These are phyloP conservation scores for Neurospora sublineolata DNA, from an alignment of 495 filamentous ascomycete genomes.

Conservation along the genomic window DNA sequence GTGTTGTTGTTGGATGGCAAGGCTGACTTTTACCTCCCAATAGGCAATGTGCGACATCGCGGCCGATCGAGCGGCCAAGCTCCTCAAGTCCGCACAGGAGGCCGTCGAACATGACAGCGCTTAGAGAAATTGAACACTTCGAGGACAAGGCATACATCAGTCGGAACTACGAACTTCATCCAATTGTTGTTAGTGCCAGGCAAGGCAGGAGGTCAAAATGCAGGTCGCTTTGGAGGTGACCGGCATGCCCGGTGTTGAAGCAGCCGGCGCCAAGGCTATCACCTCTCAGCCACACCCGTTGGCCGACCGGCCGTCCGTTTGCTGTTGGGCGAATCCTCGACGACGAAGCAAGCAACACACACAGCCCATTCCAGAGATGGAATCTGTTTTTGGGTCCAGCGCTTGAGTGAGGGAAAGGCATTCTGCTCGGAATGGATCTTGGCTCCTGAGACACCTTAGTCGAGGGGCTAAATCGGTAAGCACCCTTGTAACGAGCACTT, in stretches of 20 bases:
- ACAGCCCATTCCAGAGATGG: background rate
- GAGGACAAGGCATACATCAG: background rate
- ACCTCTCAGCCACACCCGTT: background rate
- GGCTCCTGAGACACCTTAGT: background rate
- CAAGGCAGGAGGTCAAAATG: background rate
- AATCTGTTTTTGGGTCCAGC: background rate
- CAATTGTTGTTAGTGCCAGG: background rate
- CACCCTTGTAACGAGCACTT: background rate
- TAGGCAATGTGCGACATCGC: conserved; percentile 44
- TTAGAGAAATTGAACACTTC: background rate
- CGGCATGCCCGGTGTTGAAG: background rate
- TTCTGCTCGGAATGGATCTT: background rate
- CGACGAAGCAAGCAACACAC: background rate
- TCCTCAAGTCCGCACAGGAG: conserved; percentile 18
- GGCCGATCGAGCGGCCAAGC: conserved; percentile 31
- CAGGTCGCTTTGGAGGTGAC: background rate
- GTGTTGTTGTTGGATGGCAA: background rate
- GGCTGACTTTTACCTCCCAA: background rate
- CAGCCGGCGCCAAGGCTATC: background rate
- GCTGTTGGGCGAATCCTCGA: background rate
- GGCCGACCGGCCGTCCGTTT: background rate
- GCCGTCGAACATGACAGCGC: conserved; percentile 1
- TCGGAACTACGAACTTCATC: background rate
- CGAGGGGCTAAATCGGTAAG: background rate
- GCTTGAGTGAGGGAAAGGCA: background rate